Base-by-base conservation (phyloP, 805 yeast genomes). In the Nakazawaea pomicola region DNA sequence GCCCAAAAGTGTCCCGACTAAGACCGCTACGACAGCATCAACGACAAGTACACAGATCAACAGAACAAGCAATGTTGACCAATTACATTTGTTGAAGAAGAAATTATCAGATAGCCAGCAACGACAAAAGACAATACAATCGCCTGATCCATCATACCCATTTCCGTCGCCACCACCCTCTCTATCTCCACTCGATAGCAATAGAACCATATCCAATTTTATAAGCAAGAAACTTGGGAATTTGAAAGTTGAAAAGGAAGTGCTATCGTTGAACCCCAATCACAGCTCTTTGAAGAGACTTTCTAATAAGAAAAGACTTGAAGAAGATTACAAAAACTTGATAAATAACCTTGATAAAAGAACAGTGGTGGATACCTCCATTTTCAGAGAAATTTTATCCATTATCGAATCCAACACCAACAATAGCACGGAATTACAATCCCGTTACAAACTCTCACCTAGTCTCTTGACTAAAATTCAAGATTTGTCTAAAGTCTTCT, bases 231-330 rank as follows among this genome's bases (percentile, higher is more conserved):
- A 16, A 12, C 18, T 41, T 12, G 35, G 31, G 3, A 21, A 12
- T 20, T 5, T 41, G 6, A 12, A 32, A 12, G 30, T 41, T 8
- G 33, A 36, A 3, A 36, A 32, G 10, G 37, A 41, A n/a, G 4
- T 8, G 15, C 12, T 41, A 14, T n/a, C 36, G 7, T 28, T 41
- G 15, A 20, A 36, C 19, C 37, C 40, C 10, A 36, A 33, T 21
- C 40, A 41, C 21, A 32, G 37, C 20, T 36, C 40, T 8, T 27
- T 41, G 33, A 25, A 36, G 15, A 36, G 41, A 18, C 28, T 41
- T 16, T 16, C 20, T 5, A 25, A 32, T 11, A 36, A 32, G 27
- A 31, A 32, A 18, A 20, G 20, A 19, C 17, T 41, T 3, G 44
- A 41, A 27, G 33, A 32, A 8, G 40, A 41, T 19, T 41, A 41